A percentile compares a stretch with the other conserved stretches of the same genome.
phyloP scores from a whole-genome alignment of 495 filamentous ascomycete species.

The Rostrohypoxylon terebratum region DNA sequence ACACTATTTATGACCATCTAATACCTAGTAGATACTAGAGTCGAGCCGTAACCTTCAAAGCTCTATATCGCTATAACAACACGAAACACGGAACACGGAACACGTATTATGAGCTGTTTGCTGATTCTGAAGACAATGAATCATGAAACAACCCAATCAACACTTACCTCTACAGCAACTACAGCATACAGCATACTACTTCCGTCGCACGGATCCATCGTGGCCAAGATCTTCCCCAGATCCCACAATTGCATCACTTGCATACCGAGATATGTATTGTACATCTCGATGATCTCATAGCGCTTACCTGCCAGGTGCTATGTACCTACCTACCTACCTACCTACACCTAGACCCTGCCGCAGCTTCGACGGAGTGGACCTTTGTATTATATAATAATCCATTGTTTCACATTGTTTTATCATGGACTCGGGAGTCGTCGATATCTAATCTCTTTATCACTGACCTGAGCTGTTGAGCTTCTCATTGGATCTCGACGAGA shows the following conservation, averaged over 20 bases:
- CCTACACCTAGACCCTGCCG: constrained; percentile 8
- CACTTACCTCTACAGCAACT: constrained; percentile 7
- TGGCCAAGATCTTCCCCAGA: constrained; percentile 35
- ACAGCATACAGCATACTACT: no score
- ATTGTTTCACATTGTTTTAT: neutral
- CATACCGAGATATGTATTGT: constrained; percentile 31
- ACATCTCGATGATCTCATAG: constrained; percentile 22
- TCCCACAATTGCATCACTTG: constrained; percentile 45
- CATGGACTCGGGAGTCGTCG: neutral
- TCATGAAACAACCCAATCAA: constrained; percentile 13
- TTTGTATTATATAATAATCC: constrained; percentile 5
- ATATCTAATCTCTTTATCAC: constrained; percentile 1
- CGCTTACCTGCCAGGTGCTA: neutral
- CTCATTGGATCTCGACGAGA: neutral
- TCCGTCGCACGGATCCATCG: constrained; percentile 7
- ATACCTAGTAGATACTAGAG: neutral
- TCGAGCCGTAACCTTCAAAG: neutral
- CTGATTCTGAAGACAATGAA: neutral
- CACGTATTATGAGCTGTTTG: neutral
- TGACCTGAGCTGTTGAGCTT: neutral
- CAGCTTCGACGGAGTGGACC: constrained; percentile 15
- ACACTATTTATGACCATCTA: neutral
- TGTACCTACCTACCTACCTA: no score
- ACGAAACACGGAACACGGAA: no score
- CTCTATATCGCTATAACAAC: neutral